phyloP scores from a whole-genome alignment of 1,139 yeast genomes.

The Yamadazyma triangularis region DNA sequence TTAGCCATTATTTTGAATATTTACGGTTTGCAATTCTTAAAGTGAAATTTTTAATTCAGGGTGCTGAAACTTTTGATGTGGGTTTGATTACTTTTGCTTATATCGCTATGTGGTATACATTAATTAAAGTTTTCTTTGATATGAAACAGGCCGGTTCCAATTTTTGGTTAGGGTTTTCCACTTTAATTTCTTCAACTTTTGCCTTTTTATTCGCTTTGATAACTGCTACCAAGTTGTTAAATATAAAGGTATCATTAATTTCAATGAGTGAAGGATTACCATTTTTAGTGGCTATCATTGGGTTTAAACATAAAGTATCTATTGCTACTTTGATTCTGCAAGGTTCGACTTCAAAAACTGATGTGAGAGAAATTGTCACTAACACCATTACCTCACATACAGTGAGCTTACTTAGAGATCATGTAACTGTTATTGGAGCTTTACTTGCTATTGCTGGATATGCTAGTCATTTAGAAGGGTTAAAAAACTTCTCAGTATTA shows the following conservation, averaged over 20 bases:
- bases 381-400: slow-evolving; percentile 67
- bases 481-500: slow-evolving; percentile 79
- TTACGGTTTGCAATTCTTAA: slow-evolving; percentile 41
- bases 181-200: slow-evolving; percentile 75
- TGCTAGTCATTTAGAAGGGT: slow-evolving; percentile 69
- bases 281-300: slow-evolving; percentile 86
- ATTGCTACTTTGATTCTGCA: slow-evolving; percentile 63
- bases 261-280: slow-evolving; percentile 91
- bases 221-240: slow-evolving; percentile 55
- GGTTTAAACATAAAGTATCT: slow-evolving; percentile 83
- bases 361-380: slow-evolving; percentile 44
- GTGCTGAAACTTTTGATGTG: slow-evolving; percentile 87
- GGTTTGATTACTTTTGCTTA: slow-evolving; percentile 79
- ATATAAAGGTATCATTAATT: slow-evolving; percentile 60
- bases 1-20: slow-evolving; percentile 65
- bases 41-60: slow-evolving; percentile 51
- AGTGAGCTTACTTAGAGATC: slow-evolving; percentile 72
- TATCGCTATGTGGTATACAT: slow-evolving; percentile 84
- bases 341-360: slow-evolving; percentile 32
- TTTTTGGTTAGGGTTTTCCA: slow-evolving; percentile 85
- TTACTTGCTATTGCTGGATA: slow-evolving; percentile 64
- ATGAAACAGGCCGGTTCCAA: slow-evolving; percentile 81
- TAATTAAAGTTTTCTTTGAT: slow-evolving; percentile 70
- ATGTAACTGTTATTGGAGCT: slow-evolving; percentile 69
- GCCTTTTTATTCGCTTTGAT: slow-evolving; percentile 81